Percentiles rank a stretch among this genome's conserved stretches.
Conservation (phyloP, 2,329 filamentous ascomycete species). For the Stemphylium lycopersici region DNA sequence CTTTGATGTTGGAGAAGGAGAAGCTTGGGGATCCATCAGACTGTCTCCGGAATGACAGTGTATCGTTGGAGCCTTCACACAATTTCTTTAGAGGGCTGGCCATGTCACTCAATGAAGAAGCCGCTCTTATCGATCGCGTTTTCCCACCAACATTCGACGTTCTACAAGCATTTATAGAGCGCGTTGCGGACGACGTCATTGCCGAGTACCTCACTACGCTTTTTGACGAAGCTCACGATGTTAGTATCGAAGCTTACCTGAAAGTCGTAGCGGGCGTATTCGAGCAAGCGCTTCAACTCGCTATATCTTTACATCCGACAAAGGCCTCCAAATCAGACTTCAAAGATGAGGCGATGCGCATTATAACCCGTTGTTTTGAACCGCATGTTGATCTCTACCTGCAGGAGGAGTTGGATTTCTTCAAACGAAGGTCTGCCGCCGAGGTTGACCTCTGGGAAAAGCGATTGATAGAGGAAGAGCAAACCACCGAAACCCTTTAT, state of each 20-base stretch:
- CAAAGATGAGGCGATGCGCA: conserved; percentile 67
- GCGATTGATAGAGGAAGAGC: conserved; percentile 88
- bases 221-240: conserved; percentile 84
- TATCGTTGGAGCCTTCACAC: conserved; percentile 80
- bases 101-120: conserved; percentile 80
- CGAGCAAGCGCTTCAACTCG: conserved; percentile 81
- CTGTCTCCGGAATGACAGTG: conserved; percentile 74
- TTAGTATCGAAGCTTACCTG: conserved; percentile 77
- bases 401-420: conserved; percentile 86
- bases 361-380: conserved; percentile 79
- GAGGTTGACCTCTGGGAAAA: conserved; percentile 89
- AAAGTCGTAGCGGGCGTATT: conserved; percentile 87
- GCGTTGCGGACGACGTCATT: conserved; percentile 80
- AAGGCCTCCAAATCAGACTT: conserved; percentile 67
- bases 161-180: conserved; percentile 79
- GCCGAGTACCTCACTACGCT: conserved; percentile 84
- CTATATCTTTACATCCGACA: conserved; percentile 71
- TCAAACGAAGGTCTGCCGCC: conserved; percentile 74
- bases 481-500: conserved; percentile 87
- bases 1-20: conserved; percentile 76
- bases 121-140: conserved; percentile 77
- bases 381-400: conserved; percentile 93
- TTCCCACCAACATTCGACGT: conserved; percentile 76
- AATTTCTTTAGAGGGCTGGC: conserved; percentile 79
- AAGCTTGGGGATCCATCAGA: conserved; percentile 77